Evolutionary conservation across 495 filamentous ascomycete genomes (phyloP), one percentile per base, ranked within the genome.

Genomic region (Bryoglossum gracile): DNA sequence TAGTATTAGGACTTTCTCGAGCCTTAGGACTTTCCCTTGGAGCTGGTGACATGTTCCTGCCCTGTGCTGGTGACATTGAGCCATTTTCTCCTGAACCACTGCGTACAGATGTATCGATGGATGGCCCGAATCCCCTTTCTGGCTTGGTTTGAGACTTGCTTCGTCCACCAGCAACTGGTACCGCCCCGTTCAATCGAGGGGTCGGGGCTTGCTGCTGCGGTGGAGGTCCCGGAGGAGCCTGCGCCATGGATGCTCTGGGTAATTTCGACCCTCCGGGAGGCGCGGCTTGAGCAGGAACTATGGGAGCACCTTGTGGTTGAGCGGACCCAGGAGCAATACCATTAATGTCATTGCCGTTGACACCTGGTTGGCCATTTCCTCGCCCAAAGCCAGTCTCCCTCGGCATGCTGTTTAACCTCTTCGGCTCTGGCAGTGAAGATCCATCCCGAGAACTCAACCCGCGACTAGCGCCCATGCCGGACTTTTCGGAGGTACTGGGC

Each of bases 151-250:
- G 50, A 39, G 51, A 44, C 30, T 61, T 61, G 4, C 51, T 49
- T 22, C 58, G 50, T n/a, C 49, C 46, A 50, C 44, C 53, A 4
- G 16, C 33, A 4, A 21, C 22, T 8, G 51, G 51, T n/a, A 35
- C 43, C 3, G 48, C 16, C 19, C 73, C 74, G 59, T 78, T 80
- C 14, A 69, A 55, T 41, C 82, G 71, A 14, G 89, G 89, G 21
- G 82, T 82, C 0, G 90, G 89, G 14, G 89, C 81, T 65, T 94
- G 88, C 28, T 88, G 86, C 30, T 83, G 83, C 17, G 90, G 91
- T 32, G 90, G 87, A 36, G 91, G 90, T 11, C 90, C 90, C 32
- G 84, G 73, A 2, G 88, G 83, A 8, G 78, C 80, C 53, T 83
- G 80, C 17, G 80, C 79, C 48, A 81, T 73, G 19, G 84, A 82